A percentile compares a stretch with the other conserved stretches of the same genome.
phyloP scores from a whole-genome alignment of 495 filamentous ascomycete genomes.

The Penicillium longicatenatum region DNA sequence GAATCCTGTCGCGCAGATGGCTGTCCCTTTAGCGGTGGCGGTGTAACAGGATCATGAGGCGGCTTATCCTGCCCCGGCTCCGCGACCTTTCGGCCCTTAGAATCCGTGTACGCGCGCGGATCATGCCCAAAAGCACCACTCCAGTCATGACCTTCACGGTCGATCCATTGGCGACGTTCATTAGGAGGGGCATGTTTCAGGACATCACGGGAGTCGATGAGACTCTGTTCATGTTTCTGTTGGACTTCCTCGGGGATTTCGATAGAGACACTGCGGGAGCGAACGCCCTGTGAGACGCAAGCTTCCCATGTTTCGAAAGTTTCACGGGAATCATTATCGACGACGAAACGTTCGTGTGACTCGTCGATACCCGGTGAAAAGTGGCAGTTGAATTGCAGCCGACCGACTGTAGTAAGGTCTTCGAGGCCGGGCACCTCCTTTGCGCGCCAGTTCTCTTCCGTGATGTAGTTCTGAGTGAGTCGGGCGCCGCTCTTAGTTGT shows the following conservation, averaged over 20 bases:
- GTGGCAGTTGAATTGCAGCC: conserved; percentile 71
- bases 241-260: conserved; percentile 67
- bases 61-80: conserved; percentile 58
- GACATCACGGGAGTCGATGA: conserved; percentile 77
- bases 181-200: conserved; percentile 66
- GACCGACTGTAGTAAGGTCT: conserved; percentile 77
- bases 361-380: conserved; percentile 92
- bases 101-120: conserved; percentile 56
- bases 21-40: conserved; percentile 46
- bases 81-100: conserved; percentile 49
- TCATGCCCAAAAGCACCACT: conserved; percentile 79
- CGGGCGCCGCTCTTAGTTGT: conserved; percentile 69
- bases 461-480: conserved; percentile 89
- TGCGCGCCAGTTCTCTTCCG: conserved; percentile 62
- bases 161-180: conserved; percentile 76
- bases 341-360: conserved; percentile 78
- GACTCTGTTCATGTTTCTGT: conserved; percentile 74
- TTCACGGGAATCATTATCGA: conserved; percentile 86
- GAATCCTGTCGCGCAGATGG: conserved; percentile 3
- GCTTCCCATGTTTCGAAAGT: conserved; percentile 95
- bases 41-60: conserved; percentile 58
- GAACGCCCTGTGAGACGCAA: conserved; percentile 81
- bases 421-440: conserved; percentile 63
- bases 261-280: conserved; percentile 62
- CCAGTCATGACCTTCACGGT: conserved; percentile 84